Base-by-base conservation (phyloP, 2,329 filamentous ascomycete species). In the Polytolypa hystricis region DNA sequence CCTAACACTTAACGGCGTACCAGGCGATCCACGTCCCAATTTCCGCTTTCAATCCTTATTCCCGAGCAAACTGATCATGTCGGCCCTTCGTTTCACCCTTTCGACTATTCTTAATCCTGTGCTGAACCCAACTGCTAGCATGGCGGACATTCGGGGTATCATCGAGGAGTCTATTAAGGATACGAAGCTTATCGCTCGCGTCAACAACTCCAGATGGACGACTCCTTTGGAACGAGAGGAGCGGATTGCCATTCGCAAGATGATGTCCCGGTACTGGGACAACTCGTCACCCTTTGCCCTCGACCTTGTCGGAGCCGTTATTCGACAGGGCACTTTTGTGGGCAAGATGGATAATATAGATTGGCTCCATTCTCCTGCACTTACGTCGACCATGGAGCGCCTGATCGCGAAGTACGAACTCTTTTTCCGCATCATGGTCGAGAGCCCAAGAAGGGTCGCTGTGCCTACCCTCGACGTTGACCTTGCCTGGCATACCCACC, bases 341-440 rank as follows among this genome's bases (percentile, higher is more conserved):
- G 53, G 60, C 33, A 65, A 89, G 61, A 87, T 89, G 81, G 68
- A 73, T 46, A 67, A 71, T 45, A 74, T 87, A 31, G 80, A 85
- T 57, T 89, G 82, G 83, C 62, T 87, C 1, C 82, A 84, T 54
- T 81, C 77, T 17, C 81, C 82, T 0, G 65, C 75, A 0, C 68
- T 77, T 0, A 59, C 57, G 3, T 61, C 69, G 0, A 87, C 80
- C 0, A 83, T 83, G 72, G 44, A 53, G 0, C 70, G 81, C 0
- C 64, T 84, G 1, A 61, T 84, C 3, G 51, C 50, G 2, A 86
- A 69, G 67, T 52, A 67, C 58, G 1, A 32, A 19, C 57, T 69
- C 3, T 66, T 74, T 16, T 61, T 64, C 45, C 44, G 50, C 4
- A 63, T 64, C 47, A 61, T 61, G 44, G 49, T 52, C 12, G 44